Percentiles rank a stretch among this genome's conserved stretches.
These are phyloP conservation scores for Capronia americana DNA, from an alignment of 2,329 filamentous ascomycete genomes.

Conservation along the genomic window DNA sequence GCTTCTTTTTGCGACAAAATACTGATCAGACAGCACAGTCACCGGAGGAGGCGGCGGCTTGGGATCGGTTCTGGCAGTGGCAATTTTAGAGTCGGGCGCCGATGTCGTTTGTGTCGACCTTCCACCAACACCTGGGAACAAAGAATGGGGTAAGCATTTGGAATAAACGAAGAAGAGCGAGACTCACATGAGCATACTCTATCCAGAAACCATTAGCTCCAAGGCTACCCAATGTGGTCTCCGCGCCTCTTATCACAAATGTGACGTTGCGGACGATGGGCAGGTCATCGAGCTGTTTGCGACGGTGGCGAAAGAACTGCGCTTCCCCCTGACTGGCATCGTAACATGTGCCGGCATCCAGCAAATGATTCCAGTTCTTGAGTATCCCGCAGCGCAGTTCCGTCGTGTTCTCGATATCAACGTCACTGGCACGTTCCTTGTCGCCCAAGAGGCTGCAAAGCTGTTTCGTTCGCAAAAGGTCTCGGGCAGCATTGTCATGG, in stretches of 20 bases:
- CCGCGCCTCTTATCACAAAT: background rate
- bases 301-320: background rate
- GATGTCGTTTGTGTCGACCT: background rate
- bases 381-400: conserved; percentile 18
- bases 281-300: background rate
- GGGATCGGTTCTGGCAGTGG: background rate
- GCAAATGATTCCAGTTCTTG: conserved; percentile 49
- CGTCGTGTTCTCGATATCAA: conserved; percentile 48
- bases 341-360: conserved; percentile 53
- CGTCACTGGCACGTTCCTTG: conserved; percentile 47
- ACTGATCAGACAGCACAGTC: background rate
- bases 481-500: conserved; percentile 66
- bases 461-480: conserved; percentile 62
- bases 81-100: background rate
- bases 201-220: background rate
- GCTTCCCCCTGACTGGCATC: conserved; percentile 33
- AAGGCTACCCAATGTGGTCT: background rate
- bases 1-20: no score
- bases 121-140: background rate
- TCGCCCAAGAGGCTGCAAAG: conserved; percentile 45
- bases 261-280: background rate
- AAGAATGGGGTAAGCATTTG: background rate
- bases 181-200: background rate
- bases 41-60: background rate
- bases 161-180: no score